These are phyloP conservation scores for Chaetomiaceae sp. DNA, from an alignment of 2,329 filamentous ascomycete species.

Conservation along the genomic window DNA sequence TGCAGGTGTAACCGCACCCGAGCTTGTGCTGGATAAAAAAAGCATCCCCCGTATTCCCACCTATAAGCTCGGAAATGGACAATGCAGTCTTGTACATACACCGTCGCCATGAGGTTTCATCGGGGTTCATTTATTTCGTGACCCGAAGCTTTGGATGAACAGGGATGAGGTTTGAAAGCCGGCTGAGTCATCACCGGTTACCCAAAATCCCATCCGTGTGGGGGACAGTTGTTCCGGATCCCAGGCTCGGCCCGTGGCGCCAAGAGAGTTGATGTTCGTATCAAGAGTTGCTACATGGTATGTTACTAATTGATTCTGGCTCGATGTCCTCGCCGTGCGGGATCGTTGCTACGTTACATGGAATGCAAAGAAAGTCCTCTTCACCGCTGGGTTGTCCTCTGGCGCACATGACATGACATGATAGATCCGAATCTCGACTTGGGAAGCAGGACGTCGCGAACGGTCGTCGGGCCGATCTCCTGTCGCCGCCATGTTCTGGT, in stretches of 20 bases:
- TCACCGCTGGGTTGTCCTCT: constrained; percentile 1
- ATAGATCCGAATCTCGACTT: no score
- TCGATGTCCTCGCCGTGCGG: no score
- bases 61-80: neutral
- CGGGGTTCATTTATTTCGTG: neutral
- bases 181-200: no score
- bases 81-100: neutral
- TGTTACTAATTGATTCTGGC: no score
- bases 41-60: neutral
- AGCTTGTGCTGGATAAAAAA: neutral
- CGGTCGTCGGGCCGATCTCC: no score
- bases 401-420: no score
- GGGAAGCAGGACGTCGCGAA: no score
- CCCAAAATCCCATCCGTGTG: neutral
- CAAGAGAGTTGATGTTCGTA: neutral
- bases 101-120: neutral
- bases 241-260: neutral
- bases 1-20: no score
- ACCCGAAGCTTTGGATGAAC: constrained; percentile 3
- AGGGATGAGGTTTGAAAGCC: neutral
- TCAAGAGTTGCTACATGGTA: neutral
- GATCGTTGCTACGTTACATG: neutral
- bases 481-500: no score
- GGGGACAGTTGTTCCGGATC: neutral
- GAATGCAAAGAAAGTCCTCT: neutral